Percentiles rank a stretch among this genome's conserved stretches.
Evolutionary conservation across 257 asterid species (phyloP).

Genomic region (Solanum virginianum): DNA sequence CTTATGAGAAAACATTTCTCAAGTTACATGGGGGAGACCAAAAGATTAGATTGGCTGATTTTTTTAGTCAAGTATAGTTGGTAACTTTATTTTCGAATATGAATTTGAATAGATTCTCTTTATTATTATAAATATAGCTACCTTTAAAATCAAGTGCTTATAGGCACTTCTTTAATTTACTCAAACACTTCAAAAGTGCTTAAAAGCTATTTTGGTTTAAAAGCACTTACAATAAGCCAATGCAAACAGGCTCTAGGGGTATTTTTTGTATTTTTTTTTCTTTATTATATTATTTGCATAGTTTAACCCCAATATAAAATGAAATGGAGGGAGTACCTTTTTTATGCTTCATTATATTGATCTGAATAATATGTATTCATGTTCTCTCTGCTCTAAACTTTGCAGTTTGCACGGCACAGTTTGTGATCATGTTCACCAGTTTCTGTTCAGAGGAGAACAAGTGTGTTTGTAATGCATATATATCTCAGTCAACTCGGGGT

Average conservation of each 20-base stretch:
- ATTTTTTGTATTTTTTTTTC: not conserved
- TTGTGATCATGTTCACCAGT: conserved; percentile 78
- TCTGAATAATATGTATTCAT: conserved; percentile 1
- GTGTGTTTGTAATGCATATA: conserved; percentile 54
- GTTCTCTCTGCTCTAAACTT: conserved; percentile 5
- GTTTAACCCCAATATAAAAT: not conserved
- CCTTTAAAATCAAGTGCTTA: too few species aligned
- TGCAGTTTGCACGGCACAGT: conserved; percentile 75
- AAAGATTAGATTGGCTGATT: too few species aligned
- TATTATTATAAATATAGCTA: too few species aligned
- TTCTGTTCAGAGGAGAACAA: conserved; percentile 28
- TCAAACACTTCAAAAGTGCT: too few species aligned
- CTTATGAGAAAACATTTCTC: too few species aligned
- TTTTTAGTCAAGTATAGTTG: too few species aligned
- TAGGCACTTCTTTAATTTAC: too few species aligned
- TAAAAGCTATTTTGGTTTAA: too few species aligned
- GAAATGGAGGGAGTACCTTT: not conserved
- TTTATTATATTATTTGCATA: not conserved
- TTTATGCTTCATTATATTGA: not conserved
- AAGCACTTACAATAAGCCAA: too few species aligned
- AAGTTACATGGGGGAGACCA: too few species aligned
- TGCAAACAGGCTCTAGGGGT: not conserved
- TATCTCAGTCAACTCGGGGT: conserved; percentile 84
- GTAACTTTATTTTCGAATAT: too few species aligned
- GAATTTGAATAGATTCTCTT: too few species aligned